Evolutionary conservation across 768 basidiomycete genomes (phyloP).

Genomic region (Leccinum incarnatum): DNA sequence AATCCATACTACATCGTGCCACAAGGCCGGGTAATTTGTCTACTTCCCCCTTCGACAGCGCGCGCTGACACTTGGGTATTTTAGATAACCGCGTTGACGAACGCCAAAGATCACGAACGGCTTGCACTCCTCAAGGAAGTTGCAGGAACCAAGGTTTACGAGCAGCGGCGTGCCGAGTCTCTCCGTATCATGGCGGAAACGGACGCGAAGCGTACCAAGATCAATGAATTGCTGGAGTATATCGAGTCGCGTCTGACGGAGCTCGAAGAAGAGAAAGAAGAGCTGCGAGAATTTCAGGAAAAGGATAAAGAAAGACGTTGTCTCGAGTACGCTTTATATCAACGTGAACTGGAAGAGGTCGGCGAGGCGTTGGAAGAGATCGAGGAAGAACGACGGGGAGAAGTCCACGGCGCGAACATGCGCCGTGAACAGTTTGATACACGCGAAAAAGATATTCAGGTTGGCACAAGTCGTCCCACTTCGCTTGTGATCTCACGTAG

Average conservation of each 20-base stretch:
- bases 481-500: not conserved
- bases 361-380: constrained; percentile 82
- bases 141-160: constrained; percentile 97
- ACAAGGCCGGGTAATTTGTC: constrained; percentile 79
- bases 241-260: constrained; percentile 89
- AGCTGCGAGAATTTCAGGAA: constrained; percentile 93
- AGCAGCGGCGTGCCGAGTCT: constrained; percentile 88
- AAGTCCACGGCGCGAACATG: constrained; percentile 81
- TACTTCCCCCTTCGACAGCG: not conserved
- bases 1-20: constrained; percentile 99
- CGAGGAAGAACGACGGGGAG: constrained; percentile 74
- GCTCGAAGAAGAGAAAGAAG: constrained; percentile 97
- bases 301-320: constrained; percentile 94
- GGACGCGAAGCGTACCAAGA: constrained; percentile 87
- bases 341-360: constrained; percentile 88
- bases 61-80: constrained; percentile 5
- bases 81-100: constrained; percentile 93
- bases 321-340: constrained; percentile 92
- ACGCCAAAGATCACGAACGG: constrained; percentile 94
- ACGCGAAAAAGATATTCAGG: constrained; percentile 84
- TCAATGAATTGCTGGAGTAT: constrained; percentile 83
- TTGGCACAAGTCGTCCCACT: constrained; percentile 29
- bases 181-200: constrained; percentile 98
- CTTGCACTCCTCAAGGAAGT: constrained; percentile 96
- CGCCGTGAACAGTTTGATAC: constrained; percentile 78